A percentile compares a stretch with the other conserved stretches of the same genome.
Conservation (phyloP, 2,329 filamentous ascomycete species). For the Fusarium musae region DNA sequence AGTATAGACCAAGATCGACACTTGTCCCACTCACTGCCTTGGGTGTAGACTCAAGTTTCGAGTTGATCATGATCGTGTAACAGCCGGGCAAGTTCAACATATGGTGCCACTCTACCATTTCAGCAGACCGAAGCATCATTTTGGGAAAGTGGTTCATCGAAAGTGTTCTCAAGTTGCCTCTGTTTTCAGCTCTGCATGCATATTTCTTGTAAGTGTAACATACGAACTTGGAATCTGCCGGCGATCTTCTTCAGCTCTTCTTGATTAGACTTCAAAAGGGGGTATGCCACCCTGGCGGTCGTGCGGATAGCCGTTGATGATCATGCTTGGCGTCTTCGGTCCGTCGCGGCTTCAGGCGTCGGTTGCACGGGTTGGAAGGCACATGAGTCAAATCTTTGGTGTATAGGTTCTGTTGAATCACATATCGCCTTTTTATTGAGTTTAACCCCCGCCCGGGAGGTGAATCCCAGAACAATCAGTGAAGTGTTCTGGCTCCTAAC, state of each 20-base stretch:
- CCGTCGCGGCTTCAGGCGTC: not conserved
- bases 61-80: slow-evolving; percentile 19
- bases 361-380: not conserved
- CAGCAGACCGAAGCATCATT: not conserved
- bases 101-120: not conserved
- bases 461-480: not conserved
- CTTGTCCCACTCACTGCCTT: not conserved
- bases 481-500: not conserved
- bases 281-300: slow-evolving; percentile 13
- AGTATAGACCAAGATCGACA: not conserved
- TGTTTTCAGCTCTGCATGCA: slow-evolving; percentile 23
- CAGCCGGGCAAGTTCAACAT: not conserved
- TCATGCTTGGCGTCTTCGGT: slow-evolving; percentile 5
- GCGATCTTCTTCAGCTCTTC: slow-evolving; percentile 34
- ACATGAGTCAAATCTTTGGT: not conserved
- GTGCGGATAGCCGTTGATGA: slow-evolving; percentile 12
- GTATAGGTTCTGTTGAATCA: not conserved
- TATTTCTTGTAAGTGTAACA: not conserved
- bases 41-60: slow-evolving; percentile 12
- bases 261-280: not conserved
- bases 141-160: not conserved
- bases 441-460: too few species aligned
- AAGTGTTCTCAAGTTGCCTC: not conserved
- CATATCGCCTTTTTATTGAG: not conserved
- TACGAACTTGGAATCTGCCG: slow-evolving; percentile 2